Evolutionary conservation across 2,329 filamentous ascomycete genomes (phyloP).

Genomic region (Aciculosporium take): DNA sequence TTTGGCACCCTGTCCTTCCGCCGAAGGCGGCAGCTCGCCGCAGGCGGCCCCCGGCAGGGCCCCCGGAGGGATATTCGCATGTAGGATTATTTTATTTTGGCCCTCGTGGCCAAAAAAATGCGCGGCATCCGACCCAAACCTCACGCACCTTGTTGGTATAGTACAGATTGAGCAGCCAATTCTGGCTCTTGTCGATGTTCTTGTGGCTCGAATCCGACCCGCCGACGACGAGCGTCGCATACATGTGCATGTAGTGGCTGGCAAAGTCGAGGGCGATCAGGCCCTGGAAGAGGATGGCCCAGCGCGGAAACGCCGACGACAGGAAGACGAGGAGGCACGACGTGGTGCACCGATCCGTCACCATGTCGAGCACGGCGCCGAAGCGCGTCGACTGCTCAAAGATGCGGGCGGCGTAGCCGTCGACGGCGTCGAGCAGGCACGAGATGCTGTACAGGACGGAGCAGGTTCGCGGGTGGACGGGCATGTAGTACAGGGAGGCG

Average conservation of each 20-base stretch:
- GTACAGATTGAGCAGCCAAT: conserved; percentile 84
- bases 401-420: conserved; percentile 71
- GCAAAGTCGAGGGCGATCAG: conserved; percentile 86
- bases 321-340: conserved; percentile 90
- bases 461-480: conserved; percentile 91
- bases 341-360: conserved; percentile 94
- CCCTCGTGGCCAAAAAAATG: too few species aligned
- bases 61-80: too few species aligned
- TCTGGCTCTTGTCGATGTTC: conserved; percentile 76
- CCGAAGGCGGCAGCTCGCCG: too few species aligned
- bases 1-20: too few species aligned
- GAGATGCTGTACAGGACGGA: conserved; percentile 84
- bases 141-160: conserved; percentile 82
- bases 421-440: conserved; percentile 86
- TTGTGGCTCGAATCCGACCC: conserved; percentile 76
- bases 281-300: conserved; percentile 86
- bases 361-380: conserved; percentile 95
- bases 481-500: conserved; percentile 97
- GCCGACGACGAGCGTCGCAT: conserved; percentile 79
- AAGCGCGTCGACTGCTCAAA: conserved; percentile 89
- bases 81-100: conserved; percentile 10
- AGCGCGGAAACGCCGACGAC: conserved; percentile 84
- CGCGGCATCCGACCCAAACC: background rate
- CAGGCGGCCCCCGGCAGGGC: too few species aligned
- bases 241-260: conserved; percentile 99